Evolutionary conservation across 2,329 filamentous ascomycete species (phyloP).

Genomic region (Cytospora paraplurivora): DNA sequence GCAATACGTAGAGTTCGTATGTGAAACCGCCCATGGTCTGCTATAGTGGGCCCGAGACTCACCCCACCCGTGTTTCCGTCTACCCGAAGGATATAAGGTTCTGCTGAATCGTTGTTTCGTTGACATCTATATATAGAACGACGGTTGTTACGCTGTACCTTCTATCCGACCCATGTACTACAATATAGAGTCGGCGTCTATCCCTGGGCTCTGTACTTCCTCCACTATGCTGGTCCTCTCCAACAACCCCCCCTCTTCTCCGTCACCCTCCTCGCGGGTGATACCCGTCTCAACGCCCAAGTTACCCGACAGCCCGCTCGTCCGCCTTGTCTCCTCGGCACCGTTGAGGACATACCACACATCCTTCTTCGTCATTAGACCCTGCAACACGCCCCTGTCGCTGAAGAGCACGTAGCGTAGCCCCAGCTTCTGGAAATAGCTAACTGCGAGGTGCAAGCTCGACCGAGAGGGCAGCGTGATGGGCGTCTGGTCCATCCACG

Average conservation of each 20-base stretch:
- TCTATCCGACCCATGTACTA: background rate
- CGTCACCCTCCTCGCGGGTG: conserved; percentile 42
- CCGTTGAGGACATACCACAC: conserved; percentile 91
- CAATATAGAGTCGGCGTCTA: conserved; percentile 26
- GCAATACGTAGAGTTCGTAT: too few species aligned
- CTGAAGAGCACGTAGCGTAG: conserved; percentile 87
- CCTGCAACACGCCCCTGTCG: conserved; percentile 78
- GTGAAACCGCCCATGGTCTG: background rate
- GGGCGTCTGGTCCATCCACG: conserved; percentile 99
- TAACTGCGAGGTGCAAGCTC: conserved; percentile 80
- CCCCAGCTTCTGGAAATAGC: conserved; percentile 93
- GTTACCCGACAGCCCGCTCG: conserved; percentile 31
- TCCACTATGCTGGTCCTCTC: conserved; percentile 37
- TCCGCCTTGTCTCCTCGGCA: conserved; percentile 62
- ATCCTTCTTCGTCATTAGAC: conserved; percentile 94
- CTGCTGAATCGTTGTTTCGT: background rate
- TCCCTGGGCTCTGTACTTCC: conserved; percentile 36
- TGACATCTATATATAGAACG: background rate
- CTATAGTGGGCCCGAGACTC: background rate
- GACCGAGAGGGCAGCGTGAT: conserved; percentile 81
- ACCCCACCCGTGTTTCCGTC: background rate
- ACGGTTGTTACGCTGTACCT: background rate
- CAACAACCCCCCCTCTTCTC: conserved; percentile 48
- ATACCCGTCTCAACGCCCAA: conserved; percentile 39
- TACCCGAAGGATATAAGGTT: background rate